Conservation (phyloP, 306 rosid genomes). For the Quercus wislizeni region DNA sequence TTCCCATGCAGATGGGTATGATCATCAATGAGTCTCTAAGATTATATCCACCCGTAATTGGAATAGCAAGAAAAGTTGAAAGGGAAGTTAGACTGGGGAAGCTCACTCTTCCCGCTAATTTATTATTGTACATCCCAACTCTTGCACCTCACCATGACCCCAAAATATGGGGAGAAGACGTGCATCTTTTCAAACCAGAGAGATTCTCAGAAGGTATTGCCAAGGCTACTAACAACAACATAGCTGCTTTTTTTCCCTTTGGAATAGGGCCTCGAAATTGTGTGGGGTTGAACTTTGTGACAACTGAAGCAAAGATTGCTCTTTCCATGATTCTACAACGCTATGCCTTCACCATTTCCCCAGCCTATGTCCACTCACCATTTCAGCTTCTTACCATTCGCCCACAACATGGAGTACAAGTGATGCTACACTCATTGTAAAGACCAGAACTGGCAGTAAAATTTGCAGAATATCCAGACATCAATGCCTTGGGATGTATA, state of each 20-base stretch:
- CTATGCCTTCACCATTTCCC: conserved; percentile 21
- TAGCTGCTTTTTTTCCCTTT: conserved; percentile 18
- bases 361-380: conserved; percentile 26
- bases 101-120: conserved; percentile 11
- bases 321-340: conserved; percentile 27
- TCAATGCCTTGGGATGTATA: no score
- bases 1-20: conserved; percentile 26
- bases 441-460: no score
- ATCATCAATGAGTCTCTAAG: conserved; percentile 28
- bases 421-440: conserved; percentile 3
- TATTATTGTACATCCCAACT: neutral
- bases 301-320: conserved; percentile 16
- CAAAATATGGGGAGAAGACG: conserved; percentile 27
- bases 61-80: neutral
- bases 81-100: conserved; percentile 20
- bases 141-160: conserved; percentile 26
- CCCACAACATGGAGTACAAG: conserved; percentile 24
- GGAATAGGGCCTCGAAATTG: conserved; percentile 24
- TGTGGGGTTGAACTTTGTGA: conserved; percentile 21
- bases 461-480: no score
- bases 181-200: conserved; percentile 24
- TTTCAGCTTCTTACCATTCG: conserved; percentile 3
- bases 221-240: conserved; percentile 16
- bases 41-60: conserved; percentile 10
- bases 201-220: conserved; percentile 23